A percentile compares a stretch with the other conserved stretches of the same genome.
Conservation (phyloP, 192 early-diverging fungal genomes). For the Rhizophlyctis rosea region DNA sequence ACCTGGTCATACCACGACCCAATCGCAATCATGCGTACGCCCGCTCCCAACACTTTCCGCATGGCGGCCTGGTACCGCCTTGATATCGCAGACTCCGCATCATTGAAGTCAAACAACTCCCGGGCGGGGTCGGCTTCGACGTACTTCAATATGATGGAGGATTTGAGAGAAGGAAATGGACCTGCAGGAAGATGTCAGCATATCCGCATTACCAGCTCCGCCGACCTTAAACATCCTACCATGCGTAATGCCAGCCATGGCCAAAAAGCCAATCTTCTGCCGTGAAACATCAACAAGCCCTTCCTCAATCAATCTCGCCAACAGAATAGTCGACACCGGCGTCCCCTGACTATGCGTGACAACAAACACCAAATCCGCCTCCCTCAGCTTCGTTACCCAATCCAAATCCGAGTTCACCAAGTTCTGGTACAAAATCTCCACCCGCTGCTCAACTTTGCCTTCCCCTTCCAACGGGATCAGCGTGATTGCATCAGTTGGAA, state of each 20-base stretch:
- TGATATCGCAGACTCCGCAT: conserved; percentile 66
- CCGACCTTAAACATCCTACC: conserved; percentile 22
- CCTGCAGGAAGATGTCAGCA: conserved; percentile 43
- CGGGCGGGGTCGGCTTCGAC: conserved; percentile 86
- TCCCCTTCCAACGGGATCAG: conserved; percentile 86
- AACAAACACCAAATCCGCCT: conserved; percentile 79
- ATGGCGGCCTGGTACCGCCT: conserved; percentile 71
- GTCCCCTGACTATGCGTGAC: conserved; percentile 94
- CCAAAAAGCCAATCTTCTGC: conserved; percentile 74
- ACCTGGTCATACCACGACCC: conserved; percentile 96
- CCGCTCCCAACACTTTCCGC: conserved; percentile 58
- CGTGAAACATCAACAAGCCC: conserved; percentile 59
- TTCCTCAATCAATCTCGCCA: conserved; percentile 69
- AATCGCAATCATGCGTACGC: conserved; percentile 72
- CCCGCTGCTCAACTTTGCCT: conserved; percentile 85
- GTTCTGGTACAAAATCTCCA: conserved; percentile 76
- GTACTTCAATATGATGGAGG: conserved; percentile 81
- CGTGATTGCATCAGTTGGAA: conserved; percentile 50
- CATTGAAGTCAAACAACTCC: conserved; percentile 94
- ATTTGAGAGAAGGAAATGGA: conserved; percentile 78
- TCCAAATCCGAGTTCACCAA: conserved; percentile 45
- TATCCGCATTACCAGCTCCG: background rate
- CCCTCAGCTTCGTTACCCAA: conserved; percentile 26
- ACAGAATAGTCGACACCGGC: conserved; percentile 76
- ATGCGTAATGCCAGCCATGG: conserved; percentile 92